These are phyloP conservation scores for Ogataea glucozyma DNA, from an alignment of 805 yeast genomes.

Conservation along the genomic window DNA sequence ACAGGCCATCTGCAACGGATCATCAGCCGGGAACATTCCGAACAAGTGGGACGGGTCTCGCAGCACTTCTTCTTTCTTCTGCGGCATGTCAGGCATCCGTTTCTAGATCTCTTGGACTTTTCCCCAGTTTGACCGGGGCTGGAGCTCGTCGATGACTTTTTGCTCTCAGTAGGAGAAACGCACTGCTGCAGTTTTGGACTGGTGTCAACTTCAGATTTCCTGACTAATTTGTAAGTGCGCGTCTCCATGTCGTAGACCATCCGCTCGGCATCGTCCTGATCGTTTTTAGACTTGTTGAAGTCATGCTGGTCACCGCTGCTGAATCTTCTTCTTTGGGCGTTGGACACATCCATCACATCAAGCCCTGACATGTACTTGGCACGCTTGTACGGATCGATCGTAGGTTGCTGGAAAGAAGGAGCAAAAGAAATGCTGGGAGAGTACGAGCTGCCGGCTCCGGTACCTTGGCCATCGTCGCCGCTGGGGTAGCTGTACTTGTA, in stretches of 20 bases:
- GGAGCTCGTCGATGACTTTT: constrained; percentile 2
- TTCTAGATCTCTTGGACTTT: constrained; percentile 55
- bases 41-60: constrained; percentile 65
- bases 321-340: not conserved
- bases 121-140: constrained; percentile 5
- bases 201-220: constrained; percentile 1
- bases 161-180: constrained; percentile 7
- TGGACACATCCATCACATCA: too few relatives aligned
- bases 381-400: not conserved
- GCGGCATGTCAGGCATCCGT: constrained; percentile 80
- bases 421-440: constrained; percentile 6
- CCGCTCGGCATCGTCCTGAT: not conserved
- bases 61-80: constrained; percentile 78
- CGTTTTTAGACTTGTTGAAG: not conserved
- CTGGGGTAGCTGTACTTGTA: constrained; percentile 5
- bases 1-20: constrained; percentile 72
- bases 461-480: not conserved
- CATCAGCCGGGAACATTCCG: constrained; percentile 65
- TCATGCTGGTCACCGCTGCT: constrained; percentile 1
- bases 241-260: constrained; percentile 18
- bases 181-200: constrained; percentile 1
- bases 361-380: too few relatives aligned
- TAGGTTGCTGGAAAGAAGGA: not conserved
- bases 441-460: too few relatives aligned
- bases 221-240: constrained; percentile 13